Percentiles rank a stretch among this genome's conserved stretches.
phyloP scores from a whole-genome alignment of 2,329 filamentous ascomycete species.

The Decorospora gaudefroyi region DNA sequence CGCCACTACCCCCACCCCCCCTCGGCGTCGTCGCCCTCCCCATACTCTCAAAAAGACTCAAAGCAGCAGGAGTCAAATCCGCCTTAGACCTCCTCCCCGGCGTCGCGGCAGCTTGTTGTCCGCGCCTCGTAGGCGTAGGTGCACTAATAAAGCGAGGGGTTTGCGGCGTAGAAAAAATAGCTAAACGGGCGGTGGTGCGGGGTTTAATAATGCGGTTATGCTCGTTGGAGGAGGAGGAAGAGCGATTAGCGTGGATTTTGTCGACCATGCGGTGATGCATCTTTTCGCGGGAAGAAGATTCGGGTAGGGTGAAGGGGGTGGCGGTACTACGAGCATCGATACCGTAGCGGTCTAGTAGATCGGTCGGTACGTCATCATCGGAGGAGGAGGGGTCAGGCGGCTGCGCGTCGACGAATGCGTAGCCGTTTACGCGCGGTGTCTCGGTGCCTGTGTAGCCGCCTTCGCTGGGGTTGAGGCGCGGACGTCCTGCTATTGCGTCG shows the following conservation, averaged over 20 bases:
- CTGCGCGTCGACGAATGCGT: slow-evolving; percentile 91
- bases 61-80: slow-evolving; percentile 70
- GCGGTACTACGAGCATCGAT: slow-evolving; percentile 21
- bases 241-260: slow-evolving; percentile 24
- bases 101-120: slow-evolving; percentile 61
- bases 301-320: slow-evolving; percentile 71
- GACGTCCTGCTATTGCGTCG: slow-evolving; percentile 78
- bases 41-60: slow-evolving; percentile 51
- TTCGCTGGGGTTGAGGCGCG: slow-evolving; percentile 66
- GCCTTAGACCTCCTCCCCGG: slow-evolving; percentile 59
- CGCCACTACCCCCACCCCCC: slow-evolving; percentile 18
- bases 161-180: slow-evolving; percentile 41
- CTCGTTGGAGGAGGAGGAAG: neutral
- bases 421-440: slow-evolving; percentile 90
- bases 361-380: slow-evolving; percentile 46
- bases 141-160: slow-evolving; percentile 71
- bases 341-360: slow-evolving; percentile 54
- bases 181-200: slow-evolving; percentile 29
- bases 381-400: slow-evolving; percentile 74
- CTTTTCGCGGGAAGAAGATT: slow-evolving; percentile 75
- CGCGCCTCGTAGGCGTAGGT: slow-evolving; percentile 65
- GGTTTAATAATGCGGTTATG: neutral
- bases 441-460: slow-evolving; percentile 67
- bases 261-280: slow-evolving; percentile 73
- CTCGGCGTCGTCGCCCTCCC: slow-evolving; percentile 46